phyloP scores from a whole-genome alignment of 306 rosid species.

The Mimosa bimucronata region DNA sequence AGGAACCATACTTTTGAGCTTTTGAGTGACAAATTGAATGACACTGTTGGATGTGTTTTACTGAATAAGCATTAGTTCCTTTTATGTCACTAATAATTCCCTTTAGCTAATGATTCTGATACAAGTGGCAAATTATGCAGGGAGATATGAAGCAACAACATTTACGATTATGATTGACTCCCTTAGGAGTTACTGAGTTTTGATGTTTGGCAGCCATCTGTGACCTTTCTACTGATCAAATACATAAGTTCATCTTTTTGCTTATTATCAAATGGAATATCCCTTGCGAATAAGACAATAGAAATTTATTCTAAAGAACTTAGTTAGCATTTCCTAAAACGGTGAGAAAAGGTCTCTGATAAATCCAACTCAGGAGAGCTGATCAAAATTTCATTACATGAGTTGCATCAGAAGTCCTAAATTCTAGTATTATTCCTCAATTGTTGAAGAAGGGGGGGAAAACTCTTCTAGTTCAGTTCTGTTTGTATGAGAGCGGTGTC shows the following conservation, averaged over 20 bases:
- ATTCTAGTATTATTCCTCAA: constrained; percentile 53
- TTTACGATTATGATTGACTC: constrained; percentile 24
- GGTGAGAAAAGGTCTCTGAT: constrained; percentile 34
- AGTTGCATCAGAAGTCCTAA: constrained; percentile 39
- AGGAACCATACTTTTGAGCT: constrained; percentile 36
- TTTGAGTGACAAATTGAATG: constrained; percentile 16
- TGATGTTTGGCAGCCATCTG: constrained; percentile 26
- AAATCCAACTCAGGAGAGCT: constrained; percentile 38
- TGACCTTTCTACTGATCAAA: constrained; percentile 25
- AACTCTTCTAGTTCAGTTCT: constrained; percentile 54
- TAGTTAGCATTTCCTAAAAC: constrained; percentile 40
- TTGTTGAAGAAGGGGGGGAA: constrained; percentile 48
- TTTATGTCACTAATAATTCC: constrained; percentile 8
- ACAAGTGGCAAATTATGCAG: constrained; percentile 13
- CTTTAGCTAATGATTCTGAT: constrained; percentile 14
- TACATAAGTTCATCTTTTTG: constrained; percentile 25
- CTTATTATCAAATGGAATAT: constrained; percentile 43
- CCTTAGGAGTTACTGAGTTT: constrained; percentile 1
- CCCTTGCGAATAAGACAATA: constrained; percentile 30
- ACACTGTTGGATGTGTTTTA: constrained; percentile 29
- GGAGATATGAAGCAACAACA: constrained; percentile 21
- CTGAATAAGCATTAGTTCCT: constrained; percentile 12
- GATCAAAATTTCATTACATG: constrained; percentile 44
- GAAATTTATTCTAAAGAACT: constrained; percentile 36
- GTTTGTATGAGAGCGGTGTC: constrained; percentile 30